phyloP scores from a whole-genome alignment of 441 rosid species.

The Theobroma grandiflorum region DNA sequence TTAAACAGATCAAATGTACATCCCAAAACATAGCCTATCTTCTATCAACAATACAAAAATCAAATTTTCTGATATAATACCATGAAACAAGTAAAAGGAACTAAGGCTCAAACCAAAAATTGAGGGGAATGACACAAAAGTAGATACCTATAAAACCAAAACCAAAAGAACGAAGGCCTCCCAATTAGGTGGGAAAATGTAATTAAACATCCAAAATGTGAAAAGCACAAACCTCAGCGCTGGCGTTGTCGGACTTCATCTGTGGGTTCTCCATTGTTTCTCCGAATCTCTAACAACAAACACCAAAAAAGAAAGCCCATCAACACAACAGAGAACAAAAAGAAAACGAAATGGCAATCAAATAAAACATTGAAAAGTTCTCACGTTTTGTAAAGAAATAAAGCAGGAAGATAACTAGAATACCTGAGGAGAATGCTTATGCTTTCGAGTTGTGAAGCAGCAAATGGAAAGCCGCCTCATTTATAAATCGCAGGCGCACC shows the following conservation, averaged over 20 bases:
- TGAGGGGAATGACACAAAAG: not conserved
- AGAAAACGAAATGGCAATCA: not conserved
- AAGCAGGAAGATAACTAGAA: slow-evolving; percentile 13
- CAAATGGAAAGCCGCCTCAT: slow-evolving; percentile 50
- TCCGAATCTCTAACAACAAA: slow-evolving; percentile 47
- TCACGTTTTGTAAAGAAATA: not conserved
- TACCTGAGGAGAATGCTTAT: slow-evolving; percentile 39
- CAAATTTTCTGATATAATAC: not conserved
- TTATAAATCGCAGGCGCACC: slow-evolving; percentile 44
- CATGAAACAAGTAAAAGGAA: not conserved
- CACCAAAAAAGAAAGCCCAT: slow-evolving; percentile 11
- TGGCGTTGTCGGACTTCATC: slow-evolving; percentile 38
- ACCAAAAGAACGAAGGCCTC: not conserved
- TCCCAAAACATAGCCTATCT: not conserved
- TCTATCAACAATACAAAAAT: not conserved
- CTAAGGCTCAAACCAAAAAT: no score
- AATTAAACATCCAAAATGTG: not conserved
- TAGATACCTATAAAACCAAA: not conserved
- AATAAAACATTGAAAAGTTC: slow-evolving; percentile 7
- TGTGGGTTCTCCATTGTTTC: slow-evolving; percentile 55
- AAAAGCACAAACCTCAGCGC: slow-evolving; percentile 46
- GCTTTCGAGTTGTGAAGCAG: slow-evolving; percentile 45
- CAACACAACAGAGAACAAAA: slow-evolving; percentile 18
- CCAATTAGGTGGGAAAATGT: not conserved
- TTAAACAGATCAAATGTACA: not conserved